Base-by-base conservation (phyloP, 192 early-diverging fungal genomes). In the Podila clonocystis region DNA sequence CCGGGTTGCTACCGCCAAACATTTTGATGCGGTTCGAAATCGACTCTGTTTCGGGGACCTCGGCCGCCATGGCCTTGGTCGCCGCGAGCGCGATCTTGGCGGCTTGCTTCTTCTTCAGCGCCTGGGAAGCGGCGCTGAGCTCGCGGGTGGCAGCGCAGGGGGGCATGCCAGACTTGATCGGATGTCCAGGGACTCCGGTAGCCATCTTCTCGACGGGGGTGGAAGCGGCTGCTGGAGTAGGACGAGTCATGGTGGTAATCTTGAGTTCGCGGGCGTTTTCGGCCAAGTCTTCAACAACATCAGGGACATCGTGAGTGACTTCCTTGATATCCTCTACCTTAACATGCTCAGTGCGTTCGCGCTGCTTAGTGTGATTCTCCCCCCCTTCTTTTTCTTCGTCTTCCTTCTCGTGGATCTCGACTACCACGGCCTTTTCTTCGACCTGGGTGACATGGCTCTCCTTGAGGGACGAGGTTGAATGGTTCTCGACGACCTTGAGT, bases 81-180 rank as follows among this genome's bases (percentile, higher is more conserved):
- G 77, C 57, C 8, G 66, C 66, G 0, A 70, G 62, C 1, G 70
- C 66, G 3, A 62, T 49, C 57, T 64, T 62, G 1, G 77, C 71
- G 3, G 70, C 77, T n/a, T 80, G 77, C 70, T 80, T 80, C 70
- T 80, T 80, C 71, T 80, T 80, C 13, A 80, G 30, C 4, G 34
- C 71, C 8, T 73, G 19, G 38, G 60, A 68, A 1, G 77, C 70
- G 28, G 70, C 66, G 17, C 64, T 71, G 29, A 80, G 70, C 4
- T 57, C 48, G 11, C 71, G 77, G 9, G 70, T 3, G 30, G 71
- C 59, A 19, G 15, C 33, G 5, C 17, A 9, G 8, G 70, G 57
- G 26, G 70, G 65, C 55, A 59, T 34, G 38, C 34, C 62, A 3
- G 70, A 31, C 24, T 31, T 55, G 60, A 79, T 41, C 1, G 60